phyloP scores from a whole-genome alignment of 345 rosid species.

The Salix exigua region DNA sequence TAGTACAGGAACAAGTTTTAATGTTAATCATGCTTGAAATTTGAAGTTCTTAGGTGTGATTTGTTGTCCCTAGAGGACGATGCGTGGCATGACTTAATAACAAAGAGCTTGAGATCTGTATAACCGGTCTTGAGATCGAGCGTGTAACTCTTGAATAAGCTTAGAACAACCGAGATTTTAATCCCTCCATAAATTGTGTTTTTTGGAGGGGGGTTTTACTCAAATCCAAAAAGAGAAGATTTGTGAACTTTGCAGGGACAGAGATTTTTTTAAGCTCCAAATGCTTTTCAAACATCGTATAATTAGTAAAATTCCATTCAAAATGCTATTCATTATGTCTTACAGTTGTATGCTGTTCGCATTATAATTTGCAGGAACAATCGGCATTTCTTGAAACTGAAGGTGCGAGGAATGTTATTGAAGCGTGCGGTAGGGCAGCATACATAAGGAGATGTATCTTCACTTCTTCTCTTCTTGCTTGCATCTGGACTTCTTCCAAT shows the following conservation, averaged over 20 bases:
- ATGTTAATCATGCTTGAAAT: neutral
- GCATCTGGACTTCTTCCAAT: conserved; percentile 25
- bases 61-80: too few relatives aligned
- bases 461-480: conserved; percentile 42
- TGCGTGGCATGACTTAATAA: too few relatives aligned
- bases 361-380: conserved; percentile 23
- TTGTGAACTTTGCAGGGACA: neutral
- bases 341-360: neutral
- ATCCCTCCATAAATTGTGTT: too few relatives aligned
- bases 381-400: conserved; percentile 37
- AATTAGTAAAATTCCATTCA: neutral
- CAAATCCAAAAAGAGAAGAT: too few relatives aligned
- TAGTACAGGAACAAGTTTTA: neutral
- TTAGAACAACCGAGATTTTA: too few relatives aligned
- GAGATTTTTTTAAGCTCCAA: neutral
- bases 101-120: too few relatives aligned
- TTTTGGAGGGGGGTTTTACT: too few relatives aligned
- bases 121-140: rapidly evolving
- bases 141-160: rapidly evolving
- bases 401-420: conserved; percentile 34
- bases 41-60: neutral
- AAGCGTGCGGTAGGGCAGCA: conserved; percentile 37
- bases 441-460: conserved; percentile 35
- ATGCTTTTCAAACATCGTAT: neutral
- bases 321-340: neutral